Conservation (phyloP, 176 grass and related monocot genomes). For the Oryza glaberrima region DNA sequence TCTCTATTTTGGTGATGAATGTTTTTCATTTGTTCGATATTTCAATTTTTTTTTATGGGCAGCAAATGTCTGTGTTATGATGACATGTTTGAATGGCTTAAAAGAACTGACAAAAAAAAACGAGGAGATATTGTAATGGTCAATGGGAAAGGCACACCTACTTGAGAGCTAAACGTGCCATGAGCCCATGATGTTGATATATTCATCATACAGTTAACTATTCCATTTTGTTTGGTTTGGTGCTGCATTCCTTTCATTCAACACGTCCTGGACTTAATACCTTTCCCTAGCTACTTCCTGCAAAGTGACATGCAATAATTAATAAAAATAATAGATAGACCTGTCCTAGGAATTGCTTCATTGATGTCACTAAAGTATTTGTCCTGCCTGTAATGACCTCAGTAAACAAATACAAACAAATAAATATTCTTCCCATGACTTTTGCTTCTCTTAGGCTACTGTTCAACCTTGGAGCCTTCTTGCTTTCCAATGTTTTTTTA, state of each 20-base stretch:
- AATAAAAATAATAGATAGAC: constrained; percentile 4
- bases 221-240: constrained; percentile 35
- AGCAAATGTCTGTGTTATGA: background rate
- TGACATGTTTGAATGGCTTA: constrained; percentile 20
- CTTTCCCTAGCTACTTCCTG: background rate
- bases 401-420: background rate
- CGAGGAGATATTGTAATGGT: background rate
- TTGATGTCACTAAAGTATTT: background rate
- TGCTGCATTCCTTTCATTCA: constrained; percentile 42
- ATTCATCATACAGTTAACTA: constrained; percentile 31
- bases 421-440: background rate
- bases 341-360: background rate
- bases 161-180: constrained; percentile 9
- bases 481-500: background rate
- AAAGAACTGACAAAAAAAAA: constrained; percentile 4
- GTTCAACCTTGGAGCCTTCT: background rate
- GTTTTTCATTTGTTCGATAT: constrained; percentile 15
- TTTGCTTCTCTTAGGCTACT: background rate
- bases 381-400: background rate
- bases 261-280: constrained; percentile 1
- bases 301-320: background rate
- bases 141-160: constrained; percentile 9
- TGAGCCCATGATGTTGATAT: constrained; percentile 20
- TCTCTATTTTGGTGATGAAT: constrained; percentile 30
- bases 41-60: constrained; percentile 15